Evolutionary conservation across 352 stramenopile species (phyloP).

Genomic region (Salisapilia sapeloensis): DNA sequence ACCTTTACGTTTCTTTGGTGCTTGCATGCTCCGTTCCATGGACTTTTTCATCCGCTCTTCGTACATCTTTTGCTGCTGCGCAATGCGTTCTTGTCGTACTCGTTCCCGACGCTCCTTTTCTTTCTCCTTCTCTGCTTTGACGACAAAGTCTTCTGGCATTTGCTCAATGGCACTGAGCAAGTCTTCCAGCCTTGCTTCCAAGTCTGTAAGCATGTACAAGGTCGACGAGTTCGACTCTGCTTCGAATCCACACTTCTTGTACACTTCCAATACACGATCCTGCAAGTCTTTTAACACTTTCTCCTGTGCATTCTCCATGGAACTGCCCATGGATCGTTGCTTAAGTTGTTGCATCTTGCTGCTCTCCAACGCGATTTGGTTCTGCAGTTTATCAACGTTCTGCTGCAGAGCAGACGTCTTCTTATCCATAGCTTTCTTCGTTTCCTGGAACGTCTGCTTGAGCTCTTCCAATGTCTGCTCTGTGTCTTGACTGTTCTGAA

Average conservation of each 20-base stretch:
- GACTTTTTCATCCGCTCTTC: conserved; percentile 89
- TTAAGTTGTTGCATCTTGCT: conserved; percentile 61
- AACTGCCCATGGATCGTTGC: conserved; percentile 41
- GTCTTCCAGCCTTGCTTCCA: conserved; percentile 85
- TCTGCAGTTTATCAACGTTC: conserved; percentile 83
- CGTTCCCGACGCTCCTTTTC: conserved; percentile 87
- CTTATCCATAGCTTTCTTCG: conserved; percentile 77
- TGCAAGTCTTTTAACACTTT: conserved; percentile 81
- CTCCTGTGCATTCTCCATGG: conserved; percentile 78
- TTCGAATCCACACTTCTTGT: conserved; percentile 88
- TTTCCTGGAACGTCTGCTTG: conserved; percentile 85
- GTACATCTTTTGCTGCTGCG: conserved; percentile 87
- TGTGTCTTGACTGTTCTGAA: conserved; percentile 91
- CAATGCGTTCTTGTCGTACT: conserved; percentile 82
- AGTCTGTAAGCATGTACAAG: conserved; percentile 87
- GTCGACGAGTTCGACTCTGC: conserved; percentile 83
- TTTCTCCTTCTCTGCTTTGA: conserved; percentile 89
- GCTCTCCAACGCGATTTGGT: conserved; percentile 78
- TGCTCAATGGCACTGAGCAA: conserved; percentile 82
- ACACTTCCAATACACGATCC: conserved; percentile 78
- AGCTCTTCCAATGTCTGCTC: conserved; percentile 91
- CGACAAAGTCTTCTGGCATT: conserved; percentile 89
- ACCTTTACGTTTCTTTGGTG: conserved; percentile 84
- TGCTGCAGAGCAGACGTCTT: conserved; percentile 71
- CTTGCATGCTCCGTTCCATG: conserved; percentile 86